Base-by-base conservation (phyloP, 805 yeast species). In the Myxozyma melibiosi region DNA sequence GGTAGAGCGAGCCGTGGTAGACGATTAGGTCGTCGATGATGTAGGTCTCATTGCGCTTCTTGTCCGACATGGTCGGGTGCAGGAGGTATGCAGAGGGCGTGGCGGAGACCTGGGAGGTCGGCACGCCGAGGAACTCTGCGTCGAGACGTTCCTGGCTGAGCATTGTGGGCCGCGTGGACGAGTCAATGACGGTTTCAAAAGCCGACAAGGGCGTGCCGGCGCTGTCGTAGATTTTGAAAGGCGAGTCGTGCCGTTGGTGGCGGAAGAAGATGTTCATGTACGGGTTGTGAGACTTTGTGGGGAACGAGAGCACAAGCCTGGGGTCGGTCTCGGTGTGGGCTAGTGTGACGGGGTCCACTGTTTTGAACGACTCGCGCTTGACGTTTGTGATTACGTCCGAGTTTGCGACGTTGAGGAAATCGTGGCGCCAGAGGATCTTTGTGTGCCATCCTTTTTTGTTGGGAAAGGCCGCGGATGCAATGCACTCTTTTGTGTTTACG, bases 401-500 rank as follows among this genome's bases (percentile, higher is more conserved):
- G 3, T 30, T 25, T 9, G 34, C 42, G 4, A 57, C 57, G 11
- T 7, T 13, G 11, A 38, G 35, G 40, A 57, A 57, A 20, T 57
- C 47, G 30, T 50, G 51, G 9, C n/a, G 16, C 53, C 50, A 53
- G 4, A 57, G 16, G 4, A 53, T 37, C n/a, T 38, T 40, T 6
- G 48, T 30, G n/a, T 49, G 13, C 62, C 62, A 57, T 4, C 62
- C 62, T 34, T 57, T 57, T 35, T 57, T 57, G 14, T 54, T 41
- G 16, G 38, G 25, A 30, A 54, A 54, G 18, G 35, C 49, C 4
- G 40, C 47, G 6, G 46, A 55, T n/a, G 55, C 39, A n/a, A 57
- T 38, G 34, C 54, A 53, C 11, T 51, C 42, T 31, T 42, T 35
- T 2, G 62, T 66, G 13, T 67, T 61, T 31, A 73, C 62, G 48